Base-by-base conservation (phyloP, 2,329 filamentous ascomycete species). In the Talaromyces sp. region DNA sequence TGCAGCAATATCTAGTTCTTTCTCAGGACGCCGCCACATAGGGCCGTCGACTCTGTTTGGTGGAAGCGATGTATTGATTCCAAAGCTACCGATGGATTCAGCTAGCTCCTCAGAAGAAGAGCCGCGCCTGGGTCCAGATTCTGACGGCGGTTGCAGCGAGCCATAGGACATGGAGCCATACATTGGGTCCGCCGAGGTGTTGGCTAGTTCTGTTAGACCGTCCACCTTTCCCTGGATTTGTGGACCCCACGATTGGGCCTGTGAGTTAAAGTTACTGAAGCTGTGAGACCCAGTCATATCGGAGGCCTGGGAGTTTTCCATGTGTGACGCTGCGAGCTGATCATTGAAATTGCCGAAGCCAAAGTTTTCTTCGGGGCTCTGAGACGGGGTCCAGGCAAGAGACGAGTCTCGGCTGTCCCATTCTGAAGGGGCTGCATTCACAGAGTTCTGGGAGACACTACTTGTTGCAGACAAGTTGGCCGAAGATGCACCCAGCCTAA, bases 1-100 rank as follows among this genome's bases (percentile, higher is more conserved):
- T 7, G 77, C 77, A 32, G 78, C 78, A 63, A 80, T 70, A 61
- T 80, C 78, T 53, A 79, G 68, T 63, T 78, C 73, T 59, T 77
- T 77, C 49, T 75, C 72, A 32, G 72, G 63, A 52, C 71, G 70
- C 58, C 72, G 72, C 73, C 73, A 75, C 14, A 69, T 69, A 24
- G 66, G 58, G 24, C 63, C 64, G 21, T 70, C 70, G 3, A 64
- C 64, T 43, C 66, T 66, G 32, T 66, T 68, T 9, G 65, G 68
- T 9, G 65, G 61, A 54, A 74, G 64, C 29, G 58, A 19, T 66
- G 66, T 59, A 71, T 58, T 67, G 54, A 76, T 75, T 13, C 74
- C 74, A 64, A 76, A 73, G 3, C 70, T 71, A 49, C 71, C 69
- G 19, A 76, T 58, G 3, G 70, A 70, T 55, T 70, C 64, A 4